These are phyloP conservation scores for Coix lacrymajobi DNA, from an alignment of 176 grass and related monocot genomes.

Conservation along the genomic window DNA sequence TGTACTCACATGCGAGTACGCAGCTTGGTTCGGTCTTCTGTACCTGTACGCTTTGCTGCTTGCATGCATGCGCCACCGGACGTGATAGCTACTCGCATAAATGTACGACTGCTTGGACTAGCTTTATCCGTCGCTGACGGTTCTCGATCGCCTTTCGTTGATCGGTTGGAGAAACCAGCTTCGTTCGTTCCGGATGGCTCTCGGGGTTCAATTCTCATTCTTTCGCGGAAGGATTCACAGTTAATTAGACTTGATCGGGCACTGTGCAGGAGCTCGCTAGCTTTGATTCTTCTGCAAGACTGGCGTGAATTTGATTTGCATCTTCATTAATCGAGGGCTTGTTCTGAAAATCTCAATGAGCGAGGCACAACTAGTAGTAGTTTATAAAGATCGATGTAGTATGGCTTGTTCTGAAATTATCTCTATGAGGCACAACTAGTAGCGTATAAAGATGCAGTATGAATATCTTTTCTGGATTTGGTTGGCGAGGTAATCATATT, in stretches of 20 bases:
- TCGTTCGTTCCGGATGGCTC: background rate
- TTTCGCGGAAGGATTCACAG: background rate
- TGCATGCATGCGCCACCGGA: conserved; percentile 2
- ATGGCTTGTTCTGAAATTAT: background rate
- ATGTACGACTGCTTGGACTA: background rate
- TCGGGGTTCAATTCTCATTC: background rate
- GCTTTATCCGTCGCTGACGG: background rate
- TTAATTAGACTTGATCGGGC: background rate
- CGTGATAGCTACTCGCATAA: conserved; percentile 7
- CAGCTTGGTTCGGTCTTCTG: background rate
- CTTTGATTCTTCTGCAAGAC: background rate
- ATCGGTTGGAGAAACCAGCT: background rate
- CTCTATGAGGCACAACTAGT: background rate
- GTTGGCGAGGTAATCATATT: conserved; percentile 3
- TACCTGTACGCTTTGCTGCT: background rate
- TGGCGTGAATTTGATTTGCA: background rate
- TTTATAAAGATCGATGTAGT: background rate
- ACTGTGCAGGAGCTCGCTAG: background rate
- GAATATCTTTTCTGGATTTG: conserved; percentile 1
- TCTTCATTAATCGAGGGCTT: background rate
- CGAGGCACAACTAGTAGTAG: background rate
- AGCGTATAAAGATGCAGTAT: background rate
- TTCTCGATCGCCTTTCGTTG: background rate
- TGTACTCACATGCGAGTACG: conserved; percentile 30
- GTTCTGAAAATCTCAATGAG: background rate